Evolutionary conservation across 2,329 filamentous ascomycete species (phyloP), one percentile per base, ranked within the genome.

Genomic region (Nannizziopsis arthrosporioides): DNA sequence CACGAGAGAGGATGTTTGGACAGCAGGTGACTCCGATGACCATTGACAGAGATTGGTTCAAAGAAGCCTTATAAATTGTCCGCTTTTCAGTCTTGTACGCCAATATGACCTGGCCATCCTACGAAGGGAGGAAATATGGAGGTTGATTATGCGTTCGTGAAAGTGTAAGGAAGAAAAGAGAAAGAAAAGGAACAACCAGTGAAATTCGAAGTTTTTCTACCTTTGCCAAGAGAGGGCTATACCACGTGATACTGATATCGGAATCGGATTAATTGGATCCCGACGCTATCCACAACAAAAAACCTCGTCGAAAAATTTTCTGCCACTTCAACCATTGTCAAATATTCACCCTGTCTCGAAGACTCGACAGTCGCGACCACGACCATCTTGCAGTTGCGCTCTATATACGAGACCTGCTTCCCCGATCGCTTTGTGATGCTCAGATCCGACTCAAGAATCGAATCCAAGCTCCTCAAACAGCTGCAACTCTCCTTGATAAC

Each of bases 91-190:
- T 70, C 66, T 69, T 58, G 67, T 68, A 64, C 67, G 67, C 67
- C 66, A 70, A 69, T 70, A 69, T 70, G 67, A 70, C 67, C 67
- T 62, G 57, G 53, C 66, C 65, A 69, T 64, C 63, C 66, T 66
- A 66, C 68, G 55, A 57, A 53, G 43, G 38, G 49, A 44, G 37
- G 53, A 61, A 61, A 59, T 63, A 59, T 68, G 67, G 65, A 68
- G 67, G 67, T 69, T 70, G 67, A 70, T 69, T 70, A 69, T 68
- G 67, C 67, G 67, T 69, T 67, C 67, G 59, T 58, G 64, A 64
- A 65, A 68, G 66, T 68, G 58, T 66, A 52, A 57, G 48, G 57
- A 51, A 51, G 46, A 46, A 51, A 51, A 44, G 40, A 37, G 45
- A 43, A 38, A 38, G 14, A 50, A 44, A 48, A 42, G 48, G 4